Percentiles rank a stretch among this genome's conserved stretches.
Evolutionary conservation across 1,284 basidiomycete genomes (phyloP).

Genomic region (Blastosporella zonata): DNA sequence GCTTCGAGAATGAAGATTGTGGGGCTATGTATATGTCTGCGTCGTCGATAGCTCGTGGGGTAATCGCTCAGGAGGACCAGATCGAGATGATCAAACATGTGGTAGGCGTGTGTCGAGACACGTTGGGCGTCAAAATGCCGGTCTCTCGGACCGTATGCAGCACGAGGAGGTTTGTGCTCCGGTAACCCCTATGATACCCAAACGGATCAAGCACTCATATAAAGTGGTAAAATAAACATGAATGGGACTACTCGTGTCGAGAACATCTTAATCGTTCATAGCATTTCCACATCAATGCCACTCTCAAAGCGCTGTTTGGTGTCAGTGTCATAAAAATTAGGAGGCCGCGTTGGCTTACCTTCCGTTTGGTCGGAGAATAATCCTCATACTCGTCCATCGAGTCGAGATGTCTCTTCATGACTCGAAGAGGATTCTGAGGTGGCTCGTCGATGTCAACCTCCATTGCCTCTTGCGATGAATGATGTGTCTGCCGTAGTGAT

Average conservation of each 20-base stretch:
- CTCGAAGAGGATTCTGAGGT: not conserved
- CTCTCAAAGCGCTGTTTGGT: no score
- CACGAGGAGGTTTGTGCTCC: conserved; percentile 1
- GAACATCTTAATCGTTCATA: no score
- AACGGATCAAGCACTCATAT: not conserved
- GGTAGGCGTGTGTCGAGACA: conserved; percentile 5
- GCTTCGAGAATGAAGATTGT: not conserved
- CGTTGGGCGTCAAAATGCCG: conserved; percentile 3
- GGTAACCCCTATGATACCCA: not conserved
- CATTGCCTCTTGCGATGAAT: not conserved
- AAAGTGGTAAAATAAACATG: not conserved
- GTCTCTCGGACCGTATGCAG: conserved; percentile 4
- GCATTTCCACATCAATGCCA: no score
- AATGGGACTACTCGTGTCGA: not conserved
- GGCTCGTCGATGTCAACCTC: not conserved
- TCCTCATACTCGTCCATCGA: not conserved
- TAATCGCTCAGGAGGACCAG: not conserved
- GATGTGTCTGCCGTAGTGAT: not conserved
- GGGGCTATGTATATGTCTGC: not conserved
- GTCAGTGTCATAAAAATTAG: not conserved
- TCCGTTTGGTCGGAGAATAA: not conserved
- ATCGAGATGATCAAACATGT: conserved; percentile 11
- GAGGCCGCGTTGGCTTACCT: not conserved
- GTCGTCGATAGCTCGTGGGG: not conserved
- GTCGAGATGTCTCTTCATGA: not conserved